Conservation (phyloP, 1,139 yeast species). For the Candida glucosophila region DNA sequence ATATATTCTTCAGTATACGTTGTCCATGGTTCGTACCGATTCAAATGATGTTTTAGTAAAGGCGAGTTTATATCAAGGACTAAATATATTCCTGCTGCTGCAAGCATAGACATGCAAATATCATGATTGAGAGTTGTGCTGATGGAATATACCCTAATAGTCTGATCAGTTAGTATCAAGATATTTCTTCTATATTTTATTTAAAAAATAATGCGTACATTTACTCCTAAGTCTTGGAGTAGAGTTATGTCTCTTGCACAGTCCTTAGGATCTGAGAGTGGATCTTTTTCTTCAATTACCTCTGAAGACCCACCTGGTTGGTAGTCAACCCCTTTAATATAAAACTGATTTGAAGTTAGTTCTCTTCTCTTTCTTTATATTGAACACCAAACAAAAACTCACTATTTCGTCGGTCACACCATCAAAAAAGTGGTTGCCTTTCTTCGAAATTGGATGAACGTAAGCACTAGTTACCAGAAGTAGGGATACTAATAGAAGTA, state of each 20-base stretch:
- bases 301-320: slow-evolving; percentile 88
- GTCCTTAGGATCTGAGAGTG: slow-evolving; percentile 56
- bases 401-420: slow-evolving; percentile 71
- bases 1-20: slow-evolving; percentile 64
- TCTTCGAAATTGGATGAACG: slow-evolving; percentile 52
- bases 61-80: slow-evolving; percentile 91
- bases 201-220: slow-evolving; percentile 30
- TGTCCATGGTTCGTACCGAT: slow-evolving; percentile 85
- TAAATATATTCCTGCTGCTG: slow-evolving; percentile 85
- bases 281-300: slow-evolving; percentile 47
- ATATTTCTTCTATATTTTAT: background rate
- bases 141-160: slow-evolving; percentile 79
- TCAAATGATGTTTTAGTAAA: slow-evolving; percentile 62
- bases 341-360: slow-evolving; percentile 36
- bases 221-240: slow-evolving; percentile 70
- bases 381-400: slow-evolving; percentile 15
- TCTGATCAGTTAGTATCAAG: slow-evolving; percentile 27
- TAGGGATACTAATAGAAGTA: too few relatives aligned
- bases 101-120: slow-evolving; percentile 83
- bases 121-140: slow-evolving; percentile 82
- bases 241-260: slow-evolving; percentile 72
- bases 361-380: slow-evolving; percentile 3
- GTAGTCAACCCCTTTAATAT: slow-evolving; percentile 62
- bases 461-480: too few relatives aligned
- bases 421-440: slow-evolving; percentile 68